Evolutionary conservation across 345 rosid species (phyloP), one percentile per base, ranked within the genome.

Genomic region (Arabis alpina): DNA sequence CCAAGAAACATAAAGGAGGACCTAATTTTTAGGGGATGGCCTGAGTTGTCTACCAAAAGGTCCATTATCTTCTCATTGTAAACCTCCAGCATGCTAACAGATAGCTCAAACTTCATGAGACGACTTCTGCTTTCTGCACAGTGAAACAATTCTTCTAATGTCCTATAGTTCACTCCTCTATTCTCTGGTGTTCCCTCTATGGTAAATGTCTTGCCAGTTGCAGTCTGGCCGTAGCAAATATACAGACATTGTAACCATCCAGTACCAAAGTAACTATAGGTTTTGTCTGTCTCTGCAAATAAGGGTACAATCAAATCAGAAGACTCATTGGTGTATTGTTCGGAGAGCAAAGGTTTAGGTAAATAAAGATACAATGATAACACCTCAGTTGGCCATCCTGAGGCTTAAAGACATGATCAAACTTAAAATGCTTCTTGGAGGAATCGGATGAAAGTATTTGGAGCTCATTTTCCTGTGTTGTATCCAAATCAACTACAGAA

Each of bases 221-320:
- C 98, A 34, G 98, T 93, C 86, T 93, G 98, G 4, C 99, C 99
- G 65, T 94, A 94, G 99, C 93, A 48, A 94, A 88, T 66, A 94
- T 89, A 81, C 99, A 94, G 30, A 89, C 93, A 42, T 94, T 91
- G 73, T 81, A 94, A 48, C 99, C 99, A 85, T 91, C 99, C 76
- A 94, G 68, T 44, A 91, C 98, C 0, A 98, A 94, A 61, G 88
- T 80, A 24, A 89, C 85, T 40, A 91, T 71, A 14, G 99, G 98
- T 66, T 87, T 88, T 1, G 98, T 91, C 62, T 82, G 87, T 81
- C 76, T 86, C 99, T 92, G 96, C 83, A 79, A 7, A 71, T 55
- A 30, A 61, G 36, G 50, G 64, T 5, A 48, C 16, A 68, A 40
- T 50, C 55, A 71, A 59, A 43, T 58, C 24, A 57, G 39, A 69